Evolutionary conservation across 2,329 filamentous ascomycete genomes (phyloP), one percentile per base, ranked within the genome.

Genomic region (Aspergillus cejpii): DNA sequence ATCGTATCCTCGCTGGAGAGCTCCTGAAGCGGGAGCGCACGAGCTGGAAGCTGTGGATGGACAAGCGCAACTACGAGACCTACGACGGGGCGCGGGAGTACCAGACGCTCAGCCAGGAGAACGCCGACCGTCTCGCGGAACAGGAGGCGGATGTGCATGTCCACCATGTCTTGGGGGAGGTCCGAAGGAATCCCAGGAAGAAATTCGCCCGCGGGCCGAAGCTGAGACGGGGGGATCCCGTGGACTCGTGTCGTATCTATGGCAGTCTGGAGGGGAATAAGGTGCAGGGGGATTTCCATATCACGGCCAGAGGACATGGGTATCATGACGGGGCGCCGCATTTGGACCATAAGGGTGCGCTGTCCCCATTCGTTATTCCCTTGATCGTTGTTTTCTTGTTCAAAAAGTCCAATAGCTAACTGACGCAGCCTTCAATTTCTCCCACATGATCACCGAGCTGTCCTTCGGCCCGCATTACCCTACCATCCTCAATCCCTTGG

Each of bases 391-490:
- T 17, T 2, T 20, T 29, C 15, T 23, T 40, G 44, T 39, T 34
- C 43, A 24, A 19, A 6, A 3, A 24, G 10, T 5, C 6, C 17
- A 10, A 26, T 39, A n/a, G 15, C 15, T 36, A n/a, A 11, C 46
- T 49, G 43, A 51, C 29, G 15, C 57, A 91, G 87, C 77, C 17
- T 96, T 98, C 78, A 97, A 98, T 77, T 98, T 98, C 76, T 91
- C 88, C 24, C 92, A 98, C 73, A 84, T 95, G 66, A 81, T 98
- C 72, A 90, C 86, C 59, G 92, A 98, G 68, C 80, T 98, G 57
- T 96, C 90, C 47, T 98, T 95, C 68, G 92, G 92, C 3, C 84
- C 89, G n/a, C 95, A 90, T 73, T 97, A 96, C 72, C 91, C 92
- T 1, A 87, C 84, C 20, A 83, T 98, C 44, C 79, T 85, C 60